phyloP scores from a whole-genome alignment of 2,329 filamentous ascomycete genomes.

The Calonectria pteridis region DNA sequence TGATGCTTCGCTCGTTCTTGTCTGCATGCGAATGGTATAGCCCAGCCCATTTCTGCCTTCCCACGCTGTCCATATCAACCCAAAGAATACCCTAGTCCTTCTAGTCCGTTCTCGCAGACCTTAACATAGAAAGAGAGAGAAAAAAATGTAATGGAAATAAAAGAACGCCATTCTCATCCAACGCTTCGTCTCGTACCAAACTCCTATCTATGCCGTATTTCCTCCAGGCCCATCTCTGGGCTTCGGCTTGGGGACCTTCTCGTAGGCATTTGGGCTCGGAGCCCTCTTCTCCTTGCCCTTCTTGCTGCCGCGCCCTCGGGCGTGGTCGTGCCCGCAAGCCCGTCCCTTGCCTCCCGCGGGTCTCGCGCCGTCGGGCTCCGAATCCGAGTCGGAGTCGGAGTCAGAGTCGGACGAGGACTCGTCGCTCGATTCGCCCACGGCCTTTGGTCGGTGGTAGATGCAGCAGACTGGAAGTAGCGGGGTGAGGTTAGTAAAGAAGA shows the following conservation, averaged over 20 bases:
- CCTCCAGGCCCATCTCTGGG: slow-evolving; percentile 46
- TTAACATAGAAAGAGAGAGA: neutral
- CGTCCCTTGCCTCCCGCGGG: slow-evolving; percentile 52
- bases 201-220: slow-evolving; percentile 36
- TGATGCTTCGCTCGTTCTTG: slow-evolving; percentile 20
- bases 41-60: neutral
- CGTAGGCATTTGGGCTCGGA: slow-evolving; percentile 85
- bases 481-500: neutral
- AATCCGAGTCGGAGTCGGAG: slow-evolving; percentile 63
- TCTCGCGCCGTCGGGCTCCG: slow-evolving; percentile 44
- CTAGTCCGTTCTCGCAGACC: slow-evolving; percentile 22
- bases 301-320: slow-evolving; percentile 47
- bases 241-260: slow-evolving; percentile 72
- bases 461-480: slow-evolving; percentile 82
- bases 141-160: neutral
- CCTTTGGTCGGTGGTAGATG: slow-evolving; percentile 92
- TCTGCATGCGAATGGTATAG: slow-evolving; percentile 12
- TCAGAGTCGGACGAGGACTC: slow-evolving; percentile 73
- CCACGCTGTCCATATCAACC: neutral
- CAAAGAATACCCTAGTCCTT: slow-evolving; percentile 9
- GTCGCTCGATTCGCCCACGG: slow-evolving; percentile 84
- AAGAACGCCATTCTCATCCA: neutral
- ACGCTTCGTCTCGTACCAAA: neutral
- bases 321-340: slow-evolving; percentile 53
- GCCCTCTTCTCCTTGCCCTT: slow-evolving; percentile 55